Evolutionary conservation across 2,329 filamentous ascomycete species (phyloP).

Genomic region (Tolypocladium amazonense): DNA sequence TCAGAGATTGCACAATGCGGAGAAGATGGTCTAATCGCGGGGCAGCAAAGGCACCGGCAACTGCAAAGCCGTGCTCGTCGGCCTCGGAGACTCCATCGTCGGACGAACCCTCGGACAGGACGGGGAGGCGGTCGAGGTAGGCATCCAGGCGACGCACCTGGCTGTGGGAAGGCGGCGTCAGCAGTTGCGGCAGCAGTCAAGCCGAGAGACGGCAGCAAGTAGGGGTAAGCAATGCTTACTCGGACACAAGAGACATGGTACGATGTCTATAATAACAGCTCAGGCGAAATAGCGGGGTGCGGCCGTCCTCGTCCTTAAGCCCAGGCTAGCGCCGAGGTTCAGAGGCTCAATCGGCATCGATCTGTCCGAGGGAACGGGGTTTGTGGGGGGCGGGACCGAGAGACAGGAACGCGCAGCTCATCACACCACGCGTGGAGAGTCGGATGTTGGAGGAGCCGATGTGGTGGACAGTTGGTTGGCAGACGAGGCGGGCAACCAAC

Average conservation of each 20-base stretch:
- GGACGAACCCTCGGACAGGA: constrained; percentile 27
- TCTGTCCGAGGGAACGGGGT: not conserved
- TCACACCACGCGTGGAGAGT: constrained; percentile 12
- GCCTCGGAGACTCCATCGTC: constrained; percentile 28
- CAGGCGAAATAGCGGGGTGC: not conserved
- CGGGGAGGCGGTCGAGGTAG: constrained; percentile 51
- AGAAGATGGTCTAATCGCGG: constrained; percentile 53
- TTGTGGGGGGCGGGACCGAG: constrained; percentile 2
- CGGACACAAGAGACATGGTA: constrained; percentile 35
- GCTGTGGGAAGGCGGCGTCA: constrained; percentile 21
- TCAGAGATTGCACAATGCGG: constrained; percentile 58
- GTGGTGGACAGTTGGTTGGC: not conserved
- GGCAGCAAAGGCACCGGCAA: constrained; percentile 34
- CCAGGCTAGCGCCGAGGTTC: constrained; percentile 3
- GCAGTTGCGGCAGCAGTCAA: constrained; percentile 3
- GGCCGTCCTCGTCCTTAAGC: constrained; percentile 1
- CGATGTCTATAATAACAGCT: not conserved
- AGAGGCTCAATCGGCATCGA: constrained; percentile 7
- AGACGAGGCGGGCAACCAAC: not conserved
- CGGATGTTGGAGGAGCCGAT: constrained; percentile 6
- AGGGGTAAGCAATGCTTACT: constrained; percentile 24
- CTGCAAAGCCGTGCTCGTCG: constrained; percentile 22
- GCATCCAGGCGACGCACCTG: constrained; percentile 54
- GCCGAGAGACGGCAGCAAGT: not conserved
- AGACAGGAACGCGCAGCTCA: constrained; percentile 4